Evolutionary conservation across 1,284 basidiomycete genomes (phyloP), one percentile per base, ranked within the genome.

Genomic region (Trichosporon ovoides): DNA sequence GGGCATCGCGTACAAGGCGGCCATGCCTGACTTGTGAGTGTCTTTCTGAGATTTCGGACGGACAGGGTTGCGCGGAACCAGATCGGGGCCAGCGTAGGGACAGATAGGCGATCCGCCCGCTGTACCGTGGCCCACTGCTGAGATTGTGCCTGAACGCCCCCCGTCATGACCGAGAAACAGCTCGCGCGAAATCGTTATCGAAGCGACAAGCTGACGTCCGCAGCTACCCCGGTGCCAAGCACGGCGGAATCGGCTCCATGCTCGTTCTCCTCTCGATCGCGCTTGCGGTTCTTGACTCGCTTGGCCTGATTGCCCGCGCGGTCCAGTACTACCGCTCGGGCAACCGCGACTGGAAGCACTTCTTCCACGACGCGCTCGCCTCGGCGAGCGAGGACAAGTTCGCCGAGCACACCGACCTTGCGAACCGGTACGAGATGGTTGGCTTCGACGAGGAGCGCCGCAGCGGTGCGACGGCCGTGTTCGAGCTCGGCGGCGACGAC

Each of bases 141-240:
- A 31, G 28, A 31, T 31, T 31, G 37, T 38, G 18, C 37, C 37
- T 38, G 37, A 38, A 12, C 18, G 37, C 16, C 18, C 28, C 28
- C 28, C 9, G 28, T 9, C 5, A 5, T 31, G 28, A 31, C 28
- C 28, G 28, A 31, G 28, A 31, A 31, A 4, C 5, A 9, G 28
- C 28, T 9, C 28, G 28, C 28, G 28, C 28, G 28, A 9, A 31
- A 9, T 9, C 9, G 28, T 31, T 31, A 31, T 31, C 28, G 28
- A 31, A 31, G 28, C 28, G 12, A 34, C 16, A 5, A 11, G 37
- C 58, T 63, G 40, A 61, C 54, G 37, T 6, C 7, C 12, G 2
- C 61, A 76, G 74, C 57, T 77, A 77, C 60, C 62, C 68, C 38
- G 72, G 71, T n/a, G 61, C 70, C 34, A 66, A 66, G 19, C 70